These are phyloP conservation scores for Liriodendron chinense DNA, from an alignment of 164 flowering plant genomes.

Conservation along the genomic window DNA sequence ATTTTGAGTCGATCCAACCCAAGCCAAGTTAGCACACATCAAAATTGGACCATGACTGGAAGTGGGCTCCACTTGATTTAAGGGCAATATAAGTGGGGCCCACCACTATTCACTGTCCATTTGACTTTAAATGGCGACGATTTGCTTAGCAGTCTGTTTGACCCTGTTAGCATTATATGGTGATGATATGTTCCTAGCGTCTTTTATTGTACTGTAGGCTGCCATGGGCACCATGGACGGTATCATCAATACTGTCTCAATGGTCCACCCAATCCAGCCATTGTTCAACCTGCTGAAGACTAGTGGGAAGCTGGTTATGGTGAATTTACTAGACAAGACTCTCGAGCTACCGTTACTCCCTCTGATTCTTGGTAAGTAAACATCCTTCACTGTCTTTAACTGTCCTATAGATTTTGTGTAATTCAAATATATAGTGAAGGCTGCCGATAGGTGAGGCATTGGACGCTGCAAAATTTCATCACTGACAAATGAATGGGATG, in stretches of 20 bases:
- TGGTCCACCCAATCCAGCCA: slow-evolving; percentile 34
- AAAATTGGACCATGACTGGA: no score
- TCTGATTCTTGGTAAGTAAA: slow-evolving; percentile 29
- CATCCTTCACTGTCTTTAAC: not conserved
- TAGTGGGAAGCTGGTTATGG: slow-evolving; percentile 39
- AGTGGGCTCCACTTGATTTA: no score
- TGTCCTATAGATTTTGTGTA: no score
- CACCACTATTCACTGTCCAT: no score
- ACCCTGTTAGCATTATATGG: no score
- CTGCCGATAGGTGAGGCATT: not conserved
- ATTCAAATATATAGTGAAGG: not conserved
- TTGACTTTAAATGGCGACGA: no score
- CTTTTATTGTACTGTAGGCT: slow-evolving; percentile 21
- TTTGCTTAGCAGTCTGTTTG: not conserved
- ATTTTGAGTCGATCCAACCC: no score
- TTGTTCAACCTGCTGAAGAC: slow-evolving; percentile 34
- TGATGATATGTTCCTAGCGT: not conserved
- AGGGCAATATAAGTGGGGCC: no score
- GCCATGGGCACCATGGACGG: slow-evolving; percentile 45
- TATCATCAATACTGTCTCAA: slow-evolving; percentile 46
- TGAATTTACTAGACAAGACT: slow-evolving; percentile 43
- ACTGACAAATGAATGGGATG: not conserved
- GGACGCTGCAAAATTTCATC: not conserved
- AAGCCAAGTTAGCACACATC: no score
- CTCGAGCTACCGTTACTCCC: slow-evolving; percentile 38